Base-by-base conservation (phyloP, 2,329 filamentous ascomycete genomes). In the Neopestalotiopsis sp. region DNA sequence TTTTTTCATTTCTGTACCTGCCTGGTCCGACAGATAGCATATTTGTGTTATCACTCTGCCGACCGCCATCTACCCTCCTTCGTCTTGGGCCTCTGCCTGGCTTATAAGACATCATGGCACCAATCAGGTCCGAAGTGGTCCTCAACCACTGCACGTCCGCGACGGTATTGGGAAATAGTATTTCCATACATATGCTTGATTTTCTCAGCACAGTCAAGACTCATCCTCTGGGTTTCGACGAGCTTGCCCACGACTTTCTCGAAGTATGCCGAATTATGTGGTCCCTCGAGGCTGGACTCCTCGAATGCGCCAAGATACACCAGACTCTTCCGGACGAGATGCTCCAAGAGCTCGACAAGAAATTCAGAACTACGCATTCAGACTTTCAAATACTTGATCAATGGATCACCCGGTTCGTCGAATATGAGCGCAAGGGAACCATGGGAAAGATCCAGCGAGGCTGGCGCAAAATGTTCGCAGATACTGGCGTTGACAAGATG, bases 191-290 rank as follows among this genome's bases (percentile, higher is more conserved):
- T 71, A 88, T 91, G 82, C 84, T 91, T 56, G 89, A 91, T 76
- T 91, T 90, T 71, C 82, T 91, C 28, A 87, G 86, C 67, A 84
- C 86, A 4, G 84, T 85, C 69, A 89, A 88, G 73, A 80, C 84
- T 45, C 83, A 86, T 45, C 85, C 86, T 0, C 80, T 84, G 65
- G 86, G 87, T 40, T 88, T 91, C 76, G 85, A 87, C 69, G 80
- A 84, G 32, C 83, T 93, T 24, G 89, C 90, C 10, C 85, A 86
- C 70, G 89, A 91, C 71, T 92, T 92, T 74, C 84, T 93, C 69
- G 90, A 92, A 68, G 88, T 89, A 4, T 91, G 88, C 76, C 86
- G 89, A 67, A 87, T 90, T 57, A 82, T 93, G 57, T 91, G 90
- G 83, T 87, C 88, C n/a, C 89, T 92, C 70, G 90, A 92, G 78